Conservation (phyloP, 73 alveolate genomes). For the Stentor coeruleus region DNA sequence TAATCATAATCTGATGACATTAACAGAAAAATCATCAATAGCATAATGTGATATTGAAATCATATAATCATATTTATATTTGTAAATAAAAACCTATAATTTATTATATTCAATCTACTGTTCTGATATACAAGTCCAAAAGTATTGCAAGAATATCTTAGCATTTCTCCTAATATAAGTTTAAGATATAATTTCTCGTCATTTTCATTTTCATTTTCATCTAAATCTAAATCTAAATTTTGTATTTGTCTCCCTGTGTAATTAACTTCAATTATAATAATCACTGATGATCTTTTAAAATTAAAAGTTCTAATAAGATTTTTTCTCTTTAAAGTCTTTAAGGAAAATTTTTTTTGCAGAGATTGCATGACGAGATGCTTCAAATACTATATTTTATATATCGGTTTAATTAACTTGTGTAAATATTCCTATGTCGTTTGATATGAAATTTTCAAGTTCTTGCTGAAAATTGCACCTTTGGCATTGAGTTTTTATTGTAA, state of each 20-base stretch:
- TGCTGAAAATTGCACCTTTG: neutral
- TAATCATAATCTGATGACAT: neutral
- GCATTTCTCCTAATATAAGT: constrained; percentile 11
- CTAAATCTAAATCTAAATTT: neutral
- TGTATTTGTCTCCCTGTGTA: neutral
- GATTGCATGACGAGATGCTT: neutral
- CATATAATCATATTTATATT: neutral
- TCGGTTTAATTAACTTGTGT: neutral
- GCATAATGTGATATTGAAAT: neutral
- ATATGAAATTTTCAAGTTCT: neutral
- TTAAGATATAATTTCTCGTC: neutral
- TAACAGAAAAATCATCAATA: neutral
- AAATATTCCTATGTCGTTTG: neutral
- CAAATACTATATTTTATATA: neutral
- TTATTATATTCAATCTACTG: neutral
- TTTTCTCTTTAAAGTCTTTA: neutral
- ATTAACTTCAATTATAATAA: neutral
- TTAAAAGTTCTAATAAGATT: neutral
- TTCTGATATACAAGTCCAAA: neutral
- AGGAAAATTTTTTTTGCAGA: neutral
- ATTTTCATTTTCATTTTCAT: neutral
- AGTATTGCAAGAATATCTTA: neutral
- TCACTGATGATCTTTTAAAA: neutral
- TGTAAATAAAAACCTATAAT: neutral
- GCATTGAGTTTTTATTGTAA: neutral